Evolutionary conservation across 2,329 filamentous ascomycete species (phyloP).

Genomic region (Fonsecaea pedrosoi): DNA sequence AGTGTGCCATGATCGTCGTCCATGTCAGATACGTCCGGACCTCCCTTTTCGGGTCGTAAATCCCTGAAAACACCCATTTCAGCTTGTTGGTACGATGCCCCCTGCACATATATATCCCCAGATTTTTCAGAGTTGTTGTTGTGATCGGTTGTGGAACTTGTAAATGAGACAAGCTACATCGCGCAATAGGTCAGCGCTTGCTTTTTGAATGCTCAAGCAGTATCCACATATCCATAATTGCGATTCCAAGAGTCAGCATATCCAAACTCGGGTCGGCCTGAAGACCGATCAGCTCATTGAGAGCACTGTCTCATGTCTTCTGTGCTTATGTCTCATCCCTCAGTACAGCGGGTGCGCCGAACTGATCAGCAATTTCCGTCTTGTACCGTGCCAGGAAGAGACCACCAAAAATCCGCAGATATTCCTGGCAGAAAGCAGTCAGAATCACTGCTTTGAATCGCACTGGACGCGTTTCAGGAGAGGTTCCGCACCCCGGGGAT

Average conservation of each 20-base stretch:
- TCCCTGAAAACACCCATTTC: background rate
- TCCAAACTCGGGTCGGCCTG: background rate
- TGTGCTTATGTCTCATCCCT: constrained; percentile 7
- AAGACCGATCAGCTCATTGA: background rate
- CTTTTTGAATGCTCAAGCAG: background rate
- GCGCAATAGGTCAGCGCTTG: background rate
- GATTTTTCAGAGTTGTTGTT: background rate
- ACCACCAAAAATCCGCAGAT: background rate
- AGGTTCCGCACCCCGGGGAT: constrained; percentile 8
- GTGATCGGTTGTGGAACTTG: background rate
- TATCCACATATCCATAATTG: background rate
- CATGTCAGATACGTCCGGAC: background rate
- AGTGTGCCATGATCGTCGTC: background rate
- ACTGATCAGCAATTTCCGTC: constrained; percentile 4
- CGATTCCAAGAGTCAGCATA: background rate
- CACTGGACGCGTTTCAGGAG: background rate
- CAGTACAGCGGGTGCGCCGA: constrained; percentile 4
- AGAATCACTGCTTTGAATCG: constrained; percentile 12
- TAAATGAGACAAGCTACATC: background rate
- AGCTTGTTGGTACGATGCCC: background rate
- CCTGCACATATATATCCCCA: background rate
- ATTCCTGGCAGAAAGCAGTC: background rate
- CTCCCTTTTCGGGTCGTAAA: constrained; percentile 1
- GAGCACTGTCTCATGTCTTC: background rate
- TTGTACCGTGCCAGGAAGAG: constrained; percentile 8